Evolutionary conservation across 345 rosid genomes (phyloP).

Genomic region (Orychophragmus violaceus): DNA sequence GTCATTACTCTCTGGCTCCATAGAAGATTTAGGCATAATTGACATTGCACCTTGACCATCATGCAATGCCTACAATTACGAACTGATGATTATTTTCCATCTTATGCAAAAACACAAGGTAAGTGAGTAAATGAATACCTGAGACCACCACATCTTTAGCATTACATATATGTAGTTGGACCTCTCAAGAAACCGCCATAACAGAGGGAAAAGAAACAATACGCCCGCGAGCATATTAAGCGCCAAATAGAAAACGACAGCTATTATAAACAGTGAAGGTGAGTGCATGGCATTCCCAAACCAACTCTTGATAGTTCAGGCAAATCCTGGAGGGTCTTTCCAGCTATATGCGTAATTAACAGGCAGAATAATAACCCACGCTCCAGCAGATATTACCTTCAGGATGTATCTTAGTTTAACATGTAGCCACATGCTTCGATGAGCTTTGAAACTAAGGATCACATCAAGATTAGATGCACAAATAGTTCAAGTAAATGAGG

Average conservation of each 20-base stretch:
- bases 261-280: slow-evolving; percentile 74
- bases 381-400: slow-evolving; percentile 89
- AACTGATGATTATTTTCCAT: not conserved
- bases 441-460: slow-evolving; percentile 89
- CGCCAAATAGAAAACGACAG: slow-evolving; percentile 75
- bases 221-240: slow-evolving; percentile 88
- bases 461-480: slow-evolving; percentile 89
- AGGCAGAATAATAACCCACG: slow-evolving; percentile 88
- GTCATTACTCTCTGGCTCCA: no score
- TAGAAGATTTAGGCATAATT: no score
- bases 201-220: slow-evolving; percentile 82
- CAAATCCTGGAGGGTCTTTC: slow-evolving; percentile 87
- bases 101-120: no score
- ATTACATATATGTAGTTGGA: slow-evolving; percentile 78
- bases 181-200: slow-evolving; percentile 93
- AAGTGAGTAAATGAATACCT: slow-evolving; percentile 41
- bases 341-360: slow-evolving; percentile 91
- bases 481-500: not conserved
- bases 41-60: no score
- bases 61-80: no score
- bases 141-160: slow-evolving; percentile 99
- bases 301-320: slow-evolving; percentile 89
- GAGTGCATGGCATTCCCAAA: slow-evolving; percentile 70
- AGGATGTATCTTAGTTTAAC: slow-evolving; percentile 93
- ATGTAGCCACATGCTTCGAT: slow-evolving; percentile 74